phyloP scores from a whole-genome alignment of 768 basidiomycete genomes.

The Cytidiella melzeri region DNA sequence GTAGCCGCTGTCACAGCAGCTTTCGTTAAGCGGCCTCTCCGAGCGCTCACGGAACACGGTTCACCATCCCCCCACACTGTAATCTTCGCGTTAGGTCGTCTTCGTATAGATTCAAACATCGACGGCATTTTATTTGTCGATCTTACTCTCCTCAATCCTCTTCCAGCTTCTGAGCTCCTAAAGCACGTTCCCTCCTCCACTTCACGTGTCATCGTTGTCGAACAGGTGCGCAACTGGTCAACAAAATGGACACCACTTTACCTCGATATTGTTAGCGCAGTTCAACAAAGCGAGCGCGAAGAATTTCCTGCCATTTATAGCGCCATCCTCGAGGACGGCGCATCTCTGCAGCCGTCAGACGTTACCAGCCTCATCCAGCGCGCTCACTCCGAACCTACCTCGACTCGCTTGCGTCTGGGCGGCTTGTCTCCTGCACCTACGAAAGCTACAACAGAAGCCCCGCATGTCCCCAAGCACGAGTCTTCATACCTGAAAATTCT shows the following conservation, averaged over 20 bases:
- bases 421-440: slow-evolving; percentile 23
- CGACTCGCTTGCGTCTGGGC: slow-evolving; percentile 47
- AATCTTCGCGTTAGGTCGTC: slow-evolving; percentile 63
- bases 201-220: slow-evolving; percentile 70
- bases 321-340: slow-evolving; percentile 51
- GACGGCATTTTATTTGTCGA: slow-evolving; percentile 61
- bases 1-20: slow-evolving; percentile 60
- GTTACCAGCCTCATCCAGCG: slow-evolving; percentile 47
- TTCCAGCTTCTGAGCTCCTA: slow-evolving; percentile 51
- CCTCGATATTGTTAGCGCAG: slow-evolving; percentile 68
- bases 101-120: slow-evolving; percentile 35
- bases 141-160: slow-evolving; percentile 63
- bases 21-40: slow-evolving; percentile 54
- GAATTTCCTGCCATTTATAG: slow-evolving; percentile 50
- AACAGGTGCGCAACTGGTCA: slow-evolving; percentile 71
- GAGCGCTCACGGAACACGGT: slow-evolving; percentile 48
- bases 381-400: slow-evolving; percentile 30
- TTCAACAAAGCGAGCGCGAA: slow-evolving; percentile 47
- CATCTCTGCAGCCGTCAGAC: slow-evolving; percentile 34
- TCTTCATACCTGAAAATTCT: slow-evolving; percentile 88
- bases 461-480: slow-evolving; percentile 87
- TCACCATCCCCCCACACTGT: slow-evolving; percentile 55
- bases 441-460: slow-evolving; percentile 28
- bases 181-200: slow-evolving; percentile 54
- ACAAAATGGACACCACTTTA: slow-evolving; percentile 86